A percentile compares a stretch with the other conserved stretches of the same genome.
phyloP scores from a whole-genome alignment of 345 rosid species.

The Pistacia atlantica region DNA sequence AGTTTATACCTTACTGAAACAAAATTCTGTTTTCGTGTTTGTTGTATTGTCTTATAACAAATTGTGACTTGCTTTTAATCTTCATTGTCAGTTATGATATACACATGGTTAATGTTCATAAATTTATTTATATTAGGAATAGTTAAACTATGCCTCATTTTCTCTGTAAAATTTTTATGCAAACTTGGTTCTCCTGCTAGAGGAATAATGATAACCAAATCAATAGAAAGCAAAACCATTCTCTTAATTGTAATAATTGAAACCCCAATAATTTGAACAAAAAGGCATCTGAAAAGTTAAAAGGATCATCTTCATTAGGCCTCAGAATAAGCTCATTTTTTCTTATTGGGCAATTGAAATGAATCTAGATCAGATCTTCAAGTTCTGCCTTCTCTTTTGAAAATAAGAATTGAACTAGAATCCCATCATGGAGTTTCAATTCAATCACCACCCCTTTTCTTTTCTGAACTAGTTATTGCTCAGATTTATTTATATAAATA shows the following conservation, averaged over 20 bases:
- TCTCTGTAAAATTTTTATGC: background rate
- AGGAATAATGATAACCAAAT: background rate
- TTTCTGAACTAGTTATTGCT: background rate
- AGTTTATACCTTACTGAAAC: conserved; percentile 25
- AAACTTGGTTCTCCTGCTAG: background rate
- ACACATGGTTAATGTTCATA: background rate
- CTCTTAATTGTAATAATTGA: background rate
- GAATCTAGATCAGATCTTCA: no score
- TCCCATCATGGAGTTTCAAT: background rate
- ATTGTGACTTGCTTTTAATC: background rate
- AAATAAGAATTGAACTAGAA: no score
- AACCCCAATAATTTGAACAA: background rate
- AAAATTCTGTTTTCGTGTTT: conserved; percentile 10
- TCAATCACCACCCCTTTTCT: background rate
- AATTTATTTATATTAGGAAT: background rate
- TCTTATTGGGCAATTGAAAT: no score
- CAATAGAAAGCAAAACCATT: background rate
- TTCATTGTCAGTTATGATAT: background rate
- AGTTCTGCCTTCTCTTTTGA: no score
- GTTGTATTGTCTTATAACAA: conserved; percentile 14
- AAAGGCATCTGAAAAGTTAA: background rate
- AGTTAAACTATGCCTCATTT: background rate
- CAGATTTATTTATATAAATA: no score
- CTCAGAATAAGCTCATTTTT: background rate
- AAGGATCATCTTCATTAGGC: background rate